Percentiles rank a stretch among this genome's conserved stretches.
Evolutionary conservation across 1,284 basidiomycete genomes (phyloP).

Genomic region (Sporisorium exsertum): DNA sequence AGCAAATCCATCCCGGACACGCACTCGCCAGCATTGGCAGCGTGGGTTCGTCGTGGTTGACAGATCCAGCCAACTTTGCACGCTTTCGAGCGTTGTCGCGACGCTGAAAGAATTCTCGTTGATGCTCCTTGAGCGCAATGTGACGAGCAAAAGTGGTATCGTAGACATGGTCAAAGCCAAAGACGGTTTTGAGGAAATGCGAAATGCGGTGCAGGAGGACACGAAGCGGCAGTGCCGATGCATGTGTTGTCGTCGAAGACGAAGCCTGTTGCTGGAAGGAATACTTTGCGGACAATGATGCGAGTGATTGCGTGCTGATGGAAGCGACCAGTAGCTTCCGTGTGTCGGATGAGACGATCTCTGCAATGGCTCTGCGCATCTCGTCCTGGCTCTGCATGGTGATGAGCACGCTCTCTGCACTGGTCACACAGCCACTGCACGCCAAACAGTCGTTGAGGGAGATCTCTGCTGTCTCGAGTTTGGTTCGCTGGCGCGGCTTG

Average conservation of each 20-base stretch:
- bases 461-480: slow-evolving; percentile 78
- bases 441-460: slow-evolving; percentile 94
- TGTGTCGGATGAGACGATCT: slow-evolving; percentile 14
- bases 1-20: slow-evolving; percentile 99
- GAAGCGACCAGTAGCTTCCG: slow-evolving; percentile 56
- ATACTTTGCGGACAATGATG: slow-evolving; percentile 75
- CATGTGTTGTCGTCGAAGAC: background rate
- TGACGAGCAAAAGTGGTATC: slow-evolving; percentile 96
- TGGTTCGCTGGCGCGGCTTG: slow-evolving; percentile 62
- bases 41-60: background rate
- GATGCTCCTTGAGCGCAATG: slow-evolving; percentile 83
- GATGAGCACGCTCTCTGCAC: slow-evolving; percentile 95
- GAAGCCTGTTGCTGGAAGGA: slow-evolving; percentile 23
- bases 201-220: slow-evolving; percentile 72
- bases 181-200: slow-evolving; percentile 40
- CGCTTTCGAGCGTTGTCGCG: slow-evolving; percentile 21
- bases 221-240: slow-evolving; percentile 70
- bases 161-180: slow-evolving; percentile 82
- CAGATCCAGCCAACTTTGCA: background rate
- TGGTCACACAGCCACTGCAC: slow-evolving; percentile 97
- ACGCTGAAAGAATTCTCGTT: slow-evolving; percentile 78
- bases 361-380: slow-evolving; percentile 74
- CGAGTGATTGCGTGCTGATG: slow-evolving; percentile 86
- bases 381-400: slow-evolving; percentile 96
- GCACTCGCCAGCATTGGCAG: slow-evolving; percentile 94